Base-by-base conservation (phyloP, 2,329 filamentous ascomycete genomes). In the Purpureocillium lavendulum region DNA sequence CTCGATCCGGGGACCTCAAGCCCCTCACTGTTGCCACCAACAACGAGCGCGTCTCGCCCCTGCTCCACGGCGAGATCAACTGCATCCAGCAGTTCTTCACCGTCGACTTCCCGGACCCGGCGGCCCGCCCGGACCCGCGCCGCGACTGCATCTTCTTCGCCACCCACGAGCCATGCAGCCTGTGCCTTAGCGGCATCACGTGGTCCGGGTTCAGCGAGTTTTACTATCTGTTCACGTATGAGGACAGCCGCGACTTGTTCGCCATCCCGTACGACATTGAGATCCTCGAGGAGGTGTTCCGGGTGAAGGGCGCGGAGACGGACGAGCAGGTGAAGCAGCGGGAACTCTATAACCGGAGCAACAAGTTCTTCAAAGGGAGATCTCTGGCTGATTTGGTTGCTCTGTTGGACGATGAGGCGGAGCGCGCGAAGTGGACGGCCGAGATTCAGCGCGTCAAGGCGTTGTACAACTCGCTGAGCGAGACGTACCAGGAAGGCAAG, bases 11-110 rank as follows among this genome's bases (percentile, higher is more conserved):
- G 2, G 53, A 50, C 13, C 64, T 77, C 6, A 33, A 47, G 0
- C 60, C 68, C 3, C 53, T 71, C 12, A 72, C 69, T 0, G 65
- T 72, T 6, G 64, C 72, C 9, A 77, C 71, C 34, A 78, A 78
- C 60, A 69, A 77, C 53, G 73, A 77, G 53, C 62, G 63, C 10
- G 53, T 52, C 1, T 77, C 73, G 4, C 74, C 74, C 2, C 62
- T 77, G 4, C 62, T 77, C 8, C 74, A 77, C 53, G 74, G 73
- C 44, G 74, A 78, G 47, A 75, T 77, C 54, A 73, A 76, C 54
- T 77, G 73, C 61, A 76, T 78, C 55, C 72, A 76, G 48, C 57
- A 67, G 26, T 77, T 77, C 59, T 77, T 74, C 56, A 62, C 62
- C 0, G 51, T 52, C 1, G 49, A 50, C 15, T 57, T 58, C 43